Evolutionary conservation across 2,329 filamentous ascomycete species (phyloP), one percentile per base, ranked within the genome.

Genomic region (Cadophora malorum): DNA sequence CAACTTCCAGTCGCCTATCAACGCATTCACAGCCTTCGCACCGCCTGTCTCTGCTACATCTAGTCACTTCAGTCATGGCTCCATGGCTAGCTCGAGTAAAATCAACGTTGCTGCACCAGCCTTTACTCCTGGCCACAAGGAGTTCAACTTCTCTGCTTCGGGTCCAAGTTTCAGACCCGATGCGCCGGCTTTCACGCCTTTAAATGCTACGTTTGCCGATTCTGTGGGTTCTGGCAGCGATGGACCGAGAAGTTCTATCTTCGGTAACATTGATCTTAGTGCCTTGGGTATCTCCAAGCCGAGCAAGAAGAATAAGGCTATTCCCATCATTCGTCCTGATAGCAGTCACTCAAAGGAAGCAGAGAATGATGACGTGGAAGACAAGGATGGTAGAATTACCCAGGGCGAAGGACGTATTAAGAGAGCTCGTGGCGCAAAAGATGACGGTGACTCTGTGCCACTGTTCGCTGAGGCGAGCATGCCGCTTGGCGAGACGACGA

Each of bases 261-360:
- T 94, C 77, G 85, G 88, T 60, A 89, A 89, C 52, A 90, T 94
- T 72, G 86, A 88, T 70, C 80, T 91, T 38, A 86, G 83, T 65
- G 79, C 84, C 38, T 83, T 85, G 16, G 89, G 92, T 25, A 84
- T 88, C 61, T 80, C 87, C 33, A 91, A 91, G 74, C 86, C 90
- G 7, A 78, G 81, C 0, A 93, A 91, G 80, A 89, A 88, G 73
- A 92, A 90, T 4, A 97, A 96, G 80, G 93, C 93, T 10, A 86
- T 97, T 65, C 91, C 94, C 0, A 96, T 97, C 70, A 80, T 95
- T 10, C 85, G 84, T 49, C 91, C 92, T 0, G 83, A 88, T 67
- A 88, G 83, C 73, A 80, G 71, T 67, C 81, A 83, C 72, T 78
- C 81, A 70, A 79, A 78, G 1, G 77, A 79, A 60, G 76, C 77